Percentiles rank a stretch among this genome's conserved stretches.
These are phyloP conservation scores for Fusarium graminum DNA, from an alignment of 2,329 filamentous ascomycete species.

Conservation along the genomic window DNA sequence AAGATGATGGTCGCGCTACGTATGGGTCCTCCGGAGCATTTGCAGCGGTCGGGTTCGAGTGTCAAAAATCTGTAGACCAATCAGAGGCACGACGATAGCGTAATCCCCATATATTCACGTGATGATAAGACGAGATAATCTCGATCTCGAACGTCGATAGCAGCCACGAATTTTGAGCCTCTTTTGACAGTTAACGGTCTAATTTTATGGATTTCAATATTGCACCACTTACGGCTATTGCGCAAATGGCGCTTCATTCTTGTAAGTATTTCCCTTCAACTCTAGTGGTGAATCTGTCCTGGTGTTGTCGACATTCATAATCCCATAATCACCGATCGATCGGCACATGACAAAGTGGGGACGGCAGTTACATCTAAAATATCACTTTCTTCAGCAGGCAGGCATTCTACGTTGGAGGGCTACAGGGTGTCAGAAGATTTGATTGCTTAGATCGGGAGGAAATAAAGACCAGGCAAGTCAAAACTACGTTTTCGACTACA, in stretches of 20 bases:
- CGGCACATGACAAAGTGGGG: slow-evolving; percentile 36
- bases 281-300: not conserved
- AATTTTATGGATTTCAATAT: not conserved
- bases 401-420: not conserved
- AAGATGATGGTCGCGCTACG: slow-evolving; percentile 41
- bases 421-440: no score
- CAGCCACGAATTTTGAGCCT: slow-evolving; percentile 15
- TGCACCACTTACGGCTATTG: not conserved
- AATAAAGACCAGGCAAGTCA: no score
- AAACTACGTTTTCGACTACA: no score
- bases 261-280: not conserved
- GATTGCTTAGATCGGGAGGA: no score
- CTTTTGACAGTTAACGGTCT: not conserved
- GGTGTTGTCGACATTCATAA: slow-evolving; percentile 8
- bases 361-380: slow-evolving; percentile 33
- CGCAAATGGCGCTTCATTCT: not conserved
- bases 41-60: slow-evolving; percentile 39
- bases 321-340: slow-evolving; percentile 28
- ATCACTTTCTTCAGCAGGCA: slow-evolving; percentile 35
- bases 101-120: slow-evolving; percentile 37
- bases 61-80: slow-evolving; percentile 45
- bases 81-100: slow-evolving; percentile 10
- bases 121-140: slow-evolving; percentile 45
- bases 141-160: slow-evolving; percentile 23
- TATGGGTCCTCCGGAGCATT: slow-evolving; percentile 44